phyloP scores from a whole-genome alignment of 2,329 filamentous ascomycete species.

The Cercospora berteroae region DNA sequence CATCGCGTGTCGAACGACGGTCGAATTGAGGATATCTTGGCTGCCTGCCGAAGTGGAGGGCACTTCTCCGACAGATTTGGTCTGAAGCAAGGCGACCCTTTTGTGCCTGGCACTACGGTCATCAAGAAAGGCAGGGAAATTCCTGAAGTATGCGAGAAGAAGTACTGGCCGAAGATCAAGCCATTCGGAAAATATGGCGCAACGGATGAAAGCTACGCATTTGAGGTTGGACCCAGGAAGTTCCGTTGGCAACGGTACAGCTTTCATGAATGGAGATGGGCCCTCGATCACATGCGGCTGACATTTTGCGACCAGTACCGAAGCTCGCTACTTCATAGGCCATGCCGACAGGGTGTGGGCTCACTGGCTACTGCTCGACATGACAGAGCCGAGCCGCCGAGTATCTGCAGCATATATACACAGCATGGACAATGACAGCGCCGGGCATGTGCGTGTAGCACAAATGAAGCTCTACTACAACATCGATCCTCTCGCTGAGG shows the following conservation, averaged over 20 bases:
- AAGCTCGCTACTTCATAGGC: conserved; percentile 1
- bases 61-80: background rate
- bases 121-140: background rate
- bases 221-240: background rate
- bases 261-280: background rate
- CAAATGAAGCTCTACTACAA: conserved; percentile 4
- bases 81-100: background rate
- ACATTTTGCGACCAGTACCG: background rate
- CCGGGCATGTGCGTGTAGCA: background rate
- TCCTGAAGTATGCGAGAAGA: background rate
- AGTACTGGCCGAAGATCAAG: background rate
- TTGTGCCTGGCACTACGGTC: background rate
- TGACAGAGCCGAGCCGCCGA: background rate
- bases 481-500: background rate
- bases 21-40: background rate
- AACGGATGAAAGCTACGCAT: background rate
- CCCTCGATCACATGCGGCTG: background rate
- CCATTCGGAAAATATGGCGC: background rate
- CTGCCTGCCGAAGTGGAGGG: background rate
- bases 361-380: background rate
- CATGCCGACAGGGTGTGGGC: background rate
- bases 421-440: background rate
- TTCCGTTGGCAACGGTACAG: conserved; percentile 3
- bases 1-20: conserved; percentile 4
- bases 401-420: background rate